Conservation (phyloP, 345 rosid species). For the Hevea brasiliensis region DNA sequence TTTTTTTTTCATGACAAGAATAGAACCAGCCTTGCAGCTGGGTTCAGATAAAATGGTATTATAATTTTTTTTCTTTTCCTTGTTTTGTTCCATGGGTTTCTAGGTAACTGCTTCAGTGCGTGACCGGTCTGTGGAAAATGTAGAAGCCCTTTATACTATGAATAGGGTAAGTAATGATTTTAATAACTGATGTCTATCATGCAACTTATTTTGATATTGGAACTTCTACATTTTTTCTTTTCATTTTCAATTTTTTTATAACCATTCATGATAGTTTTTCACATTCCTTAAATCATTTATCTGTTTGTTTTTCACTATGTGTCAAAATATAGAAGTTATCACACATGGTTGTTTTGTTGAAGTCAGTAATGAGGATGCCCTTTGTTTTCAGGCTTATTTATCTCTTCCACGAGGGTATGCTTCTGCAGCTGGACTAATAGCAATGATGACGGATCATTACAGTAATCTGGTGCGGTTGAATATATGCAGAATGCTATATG, state of each 20-base stretch:
- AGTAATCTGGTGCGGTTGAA: constrained; percentile 52
- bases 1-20: background rate
- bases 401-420: constrained; percentile 89
- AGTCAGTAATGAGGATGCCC: constrained; percentile 1
- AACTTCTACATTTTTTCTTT: background rate
- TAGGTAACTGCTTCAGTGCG: constrained; percentile 73
- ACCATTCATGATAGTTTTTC: background rate
- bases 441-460: constrained; percentile 91
- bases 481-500: constrained; percentile 1
- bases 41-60: background rate
- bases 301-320: background rate
- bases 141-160: constrained; percentile 85
- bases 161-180: constrained; percentile 51
- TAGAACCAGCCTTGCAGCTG: background rate
- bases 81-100: constrained; percentile 25
- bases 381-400: constrained; percentile 73
- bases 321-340: constrained; percentile 8
- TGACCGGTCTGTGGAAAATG: constrained; percentile 79
- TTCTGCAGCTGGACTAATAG: constrained; percentile 76
- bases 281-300: background rate
- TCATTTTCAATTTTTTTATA: background rate
- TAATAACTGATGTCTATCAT: background rate
- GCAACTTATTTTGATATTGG: constrained; percentile 3
- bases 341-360: constrained; percentile 16
- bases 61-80: background rate